Conservation (phyloP, 371 early-diverging fungal genomes). For the Mortierella sp. region DNA sequence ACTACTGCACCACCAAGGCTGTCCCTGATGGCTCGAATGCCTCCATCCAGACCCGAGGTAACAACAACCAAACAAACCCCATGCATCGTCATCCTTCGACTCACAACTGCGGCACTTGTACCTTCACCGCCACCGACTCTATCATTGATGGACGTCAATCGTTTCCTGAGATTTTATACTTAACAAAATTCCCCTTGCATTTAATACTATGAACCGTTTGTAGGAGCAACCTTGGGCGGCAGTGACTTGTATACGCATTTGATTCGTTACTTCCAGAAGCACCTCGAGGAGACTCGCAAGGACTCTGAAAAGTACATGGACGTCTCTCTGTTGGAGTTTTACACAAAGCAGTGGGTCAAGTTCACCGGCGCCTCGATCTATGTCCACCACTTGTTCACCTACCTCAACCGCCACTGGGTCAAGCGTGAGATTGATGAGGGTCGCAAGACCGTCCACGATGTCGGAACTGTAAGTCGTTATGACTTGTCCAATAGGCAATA, state of each 20-base stretch:
- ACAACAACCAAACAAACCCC: not conserved
- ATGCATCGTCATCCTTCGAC: not conserved
- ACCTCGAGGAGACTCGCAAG: conserved; percentile 68
- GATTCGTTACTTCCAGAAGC: conserved; percentile 80
- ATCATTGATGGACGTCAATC: not conserved
- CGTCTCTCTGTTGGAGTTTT: conserved; percentile 87
- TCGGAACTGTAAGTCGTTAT: conserved; percentile 84
- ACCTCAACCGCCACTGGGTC: conserved; percentile 98
- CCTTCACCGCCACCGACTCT: not conserved
- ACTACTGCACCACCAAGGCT: conserved; percentile 77
- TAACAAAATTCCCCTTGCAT: not conserved
- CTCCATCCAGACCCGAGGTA: conserved; percentile 58
- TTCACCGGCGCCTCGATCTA: conserved; percentile 89
- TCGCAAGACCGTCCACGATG: conserved; percentile 90
- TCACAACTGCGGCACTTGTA: conserved; percentile 21
- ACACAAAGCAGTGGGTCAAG: conserved; percentile 90
- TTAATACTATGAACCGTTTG: conserved; percentile 10
- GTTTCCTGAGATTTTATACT: not conserved
- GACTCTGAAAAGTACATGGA: conserved; percentile 78
- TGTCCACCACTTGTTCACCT: conserved; percentile 93
- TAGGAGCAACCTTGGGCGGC: conserved; percentile 87
- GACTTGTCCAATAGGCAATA: not conserved
- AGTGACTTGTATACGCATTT: conserved; percentile 87
- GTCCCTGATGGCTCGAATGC: conserved; percentile 38
- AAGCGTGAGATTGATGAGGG: conserved; percentile 96